Evolutionary conservation across 1,284 basidiomycete species (phyloP).

Genomic region (Sporisorium graminicola): DNA sequence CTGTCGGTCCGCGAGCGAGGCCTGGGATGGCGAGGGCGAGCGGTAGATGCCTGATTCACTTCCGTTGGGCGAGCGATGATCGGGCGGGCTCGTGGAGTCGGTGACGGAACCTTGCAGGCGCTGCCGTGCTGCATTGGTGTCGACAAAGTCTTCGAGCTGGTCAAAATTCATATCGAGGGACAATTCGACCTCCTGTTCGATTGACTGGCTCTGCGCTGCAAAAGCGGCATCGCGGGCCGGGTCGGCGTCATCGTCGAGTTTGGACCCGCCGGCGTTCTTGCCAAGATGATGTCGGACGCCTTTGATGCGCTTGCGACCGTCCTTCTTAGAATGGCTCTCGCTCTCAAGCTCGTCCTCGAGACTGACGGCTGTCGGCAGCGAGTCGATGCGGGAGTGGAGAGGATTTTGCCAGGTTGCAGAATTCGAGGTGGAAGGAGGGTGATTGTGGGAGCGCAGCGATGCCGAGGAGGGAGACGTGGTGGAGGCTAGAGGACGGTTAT

Average conservation of each 20-base stretch:
- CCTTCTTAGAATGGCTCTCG: conserved; percentile 36
- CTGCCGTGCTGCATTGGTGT: conserved; percentile 70
- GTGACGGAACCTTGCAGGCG: conserved; percentile 40
- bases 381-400: conserved; percentile 27
- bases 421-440: conserved; percentile 21
- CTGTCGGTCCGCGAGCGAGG: conserved; percentile 28
- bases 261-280: conserved; percentile 21
- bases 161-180: conserved; percentile 82
- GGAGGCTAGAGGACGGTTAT: conserved; percentile 23
- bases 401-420: conserved; percentile 30
- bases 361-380: conserved; percentile 34
- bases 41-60: conserved; percentile 32
- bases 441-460: conserved; percentile 35
- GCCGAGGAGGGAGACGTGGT: conserved; percentile 27
- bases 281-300: conserved; percentile 48
- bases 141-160: conserved; percentile 85
- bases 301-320: conserved; percentile 44
- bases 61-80: conserved; percentile 33
- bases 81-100: conserved; percentile 41
- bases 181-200: conserved; percentile 50
- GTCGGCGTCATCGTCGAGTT: conserved; percentile 31
- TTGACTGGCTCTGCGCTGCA: conserved; percentile 35
- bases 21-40: conserved; percentile 36
- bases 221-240: conserved; percentile 16
- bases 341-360: conserved; percentile 48